These are phyloP conservation scores for Hanseniaspora clermontiae DNA, from an alignment of 805 yeast species.

Conservation along the genomic window DNA sequence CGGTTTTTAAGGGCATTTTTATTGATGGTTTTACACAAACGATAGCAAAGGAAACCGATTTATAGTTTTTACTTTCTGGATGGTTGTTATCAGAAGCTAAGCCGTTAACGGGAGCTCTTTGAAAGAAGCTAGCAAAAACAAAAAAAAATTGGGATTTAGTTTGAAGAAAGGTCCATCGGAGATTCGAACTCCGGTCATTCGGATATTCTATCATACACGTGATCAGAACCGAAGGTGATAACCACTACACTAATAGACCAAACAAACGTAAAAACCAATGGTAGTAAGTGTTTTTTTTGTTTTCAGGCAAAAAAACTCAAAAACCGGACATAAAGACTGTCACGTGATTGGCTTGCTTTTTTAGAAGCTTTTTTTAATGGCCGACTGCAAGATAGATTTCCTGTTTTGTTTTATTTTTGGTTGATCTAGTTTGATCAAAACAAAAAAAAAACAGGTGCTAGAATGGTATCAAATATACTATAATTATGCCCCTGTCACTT, in stretches of 20 bases:
- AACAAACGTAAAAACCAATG: not conserved
- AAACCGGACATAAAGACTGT: no score
- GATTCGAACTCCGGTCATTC: conserved; percentile 74
- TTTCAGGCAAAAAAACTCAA: not conserved
- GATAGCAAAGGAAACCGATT: no score
- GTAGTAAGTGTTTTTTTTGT: not conserved
- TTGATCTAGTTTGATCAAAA: no score
- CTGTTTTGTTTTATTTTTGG: no score
- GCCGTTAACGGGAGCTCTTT: not conserved
- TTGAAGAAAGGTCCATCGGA: conserved; percentile 57
- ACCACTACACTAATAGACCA: conserved; percentile 15
- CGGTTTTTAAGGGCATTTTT: not conserved
- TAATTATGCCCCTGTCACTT: no score
- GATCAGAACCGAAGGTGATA: conserved; percentile 15
- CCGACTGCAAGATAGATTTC: no score
- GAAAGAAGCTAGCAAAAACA: not conserved
- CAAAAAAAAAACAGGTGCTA: no score
- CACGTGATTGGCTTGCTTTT: no score
- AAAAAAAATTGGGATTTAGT: not conserved
- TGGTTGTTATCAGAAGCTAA: no score
- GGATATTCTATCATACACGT: conserved; percentile 25
- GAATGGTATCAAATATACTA: no score
- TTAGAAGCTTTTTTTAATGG: no score
- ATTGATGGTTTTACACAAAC: not conserved
- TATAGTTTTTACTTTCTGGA: no score